phyloP scores from a whole-genome alignment of 78 protist species.

The Dictyostelium discoideum region DNA sequence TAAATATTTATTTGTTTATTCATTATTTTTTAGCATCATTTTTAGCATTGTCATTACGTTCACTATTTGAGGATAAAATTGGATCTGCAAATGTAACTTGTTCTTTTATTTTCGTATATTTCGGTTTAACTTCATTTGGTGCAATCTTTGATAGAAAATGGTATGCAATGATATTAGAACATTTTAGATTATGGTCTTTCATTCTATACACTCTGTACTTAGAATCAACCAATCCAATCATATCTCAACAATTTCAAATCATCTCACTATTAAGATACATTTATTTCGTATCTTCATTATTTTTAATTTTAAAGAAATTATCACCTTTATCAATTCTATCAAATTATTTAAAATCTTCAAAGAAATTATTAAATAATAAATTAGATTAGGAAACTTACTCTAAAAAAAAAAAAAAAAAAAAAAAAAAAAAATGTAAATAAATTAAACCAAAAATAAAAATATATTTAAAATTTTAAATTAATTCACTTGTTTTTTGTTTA shows the following conservation, averaged over 20 bases:
- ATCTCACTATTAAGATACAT: background rate
- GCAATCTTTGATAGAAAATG: constrained; percentile 48
- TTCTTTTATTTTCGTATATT: constrained; percentile 29
- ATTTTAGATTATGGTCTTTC: background rate
- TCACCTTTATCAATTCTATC: background rate
- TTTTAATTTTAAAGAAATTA: background rate
- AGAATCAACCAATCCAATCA: background rate
- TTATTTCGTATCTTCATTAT: constrained; percentile 7
- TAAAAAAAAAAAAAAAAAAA: background rate
- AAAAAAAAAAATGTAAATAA: background rate
- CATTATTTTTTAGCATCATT: constrained; percentile 11
- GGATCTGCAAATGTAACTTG: background rate
- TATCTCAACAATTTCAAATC: background rate
- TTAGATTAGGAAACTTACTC: too few relatives aligned
- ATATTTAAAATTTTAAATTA: background rate
- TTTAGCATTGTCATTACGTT: background rate
- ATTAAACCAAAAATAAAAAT: background rate
- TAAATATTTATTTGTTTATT: constrained; percentile 13
- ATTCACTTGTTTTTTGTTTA: background rate
- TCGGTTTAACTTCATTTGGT: constrained; percentile 40
- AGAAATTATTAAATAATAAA: constrained; percentile 20
- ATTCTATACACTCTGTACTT: background rate
- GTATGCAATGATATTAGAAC: constrained; percentile 13
- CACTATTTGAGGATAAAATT: background rate
- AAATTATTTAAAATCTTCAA: background rate